Percentiles rank a stretch among this genome's conserved stretches.
phyloP scores from a whole-genome alignment of 108 stramenopile genomes.

The Skeletonema grethae region DNA sequence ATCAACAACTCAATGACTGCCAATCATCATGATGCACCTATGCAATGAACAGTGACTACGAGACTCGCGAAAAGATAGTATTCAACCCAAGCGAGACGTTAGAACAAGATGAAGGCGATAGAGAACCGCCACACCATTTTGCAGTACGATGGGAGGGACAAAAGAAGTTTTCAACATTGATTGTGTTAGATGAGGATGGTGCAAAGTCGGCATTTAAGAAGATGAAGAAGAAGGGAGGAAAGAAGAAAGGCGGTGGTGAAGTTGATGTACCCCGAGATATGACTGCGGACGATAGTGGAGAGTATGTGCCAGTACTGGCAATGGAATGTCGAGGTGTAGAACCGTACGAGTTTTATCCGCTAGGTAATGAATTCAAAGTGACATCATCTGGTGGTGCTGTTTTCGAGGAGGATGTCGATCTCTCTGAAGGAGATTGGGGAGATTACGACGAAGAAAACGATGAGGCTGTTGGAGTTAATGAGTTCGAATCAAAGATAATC shows the following conservation, averaged over 20 bases:
- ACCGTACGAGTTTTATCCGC: constrained; percentile 82
- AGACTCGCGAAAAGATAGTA: constrained; percentile 78
- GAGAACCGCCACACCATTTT: constrained; percentile 83
- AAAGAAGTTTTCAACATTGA: constrained; percentile 72
- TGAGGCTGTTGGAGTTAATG: constrained; percentile 61
- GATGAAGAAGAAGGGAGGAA: constrained; percentile 52
- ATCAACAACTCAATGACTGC: no score
- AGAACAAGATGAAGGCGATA: constrained; percentile 71
- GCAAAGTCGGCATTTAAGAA: constrained; percentile 76
- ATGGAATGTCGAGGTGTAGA: constrained; percentile 83
- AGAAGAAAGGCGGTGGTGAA: constrained; percentile 46
- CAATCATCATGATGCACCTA: no score
- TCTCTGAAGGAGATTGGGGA: constrained; percentile 87
- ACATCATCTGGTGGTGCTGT: constrained; percentile 61
- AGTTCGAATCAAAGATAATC: constrained; percentile 73
- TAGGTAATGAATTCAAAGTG: constrained; percentile 83
- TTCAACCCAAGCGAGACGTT: constrained; percentile 71
- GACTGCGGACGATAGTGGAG: constrained; percentile 70
- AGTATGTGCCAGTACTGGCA: constrained; percentile 74
- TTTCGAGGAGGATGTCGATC: constrained; percentile 83
- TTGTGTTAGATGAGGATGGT: constrained; percentile 56
- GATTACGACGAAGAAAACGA: constrained; percentile 91
- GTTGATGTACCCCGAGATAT: constrained; percentile 41
- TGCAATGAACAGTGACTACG: constrained; percentile 48
- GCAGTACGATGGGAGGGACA: constrained; percentile 79